phyloP scores from a whole-genome alignment of 2,329 filamentous ascomycete genomes.

The Aspergillus eucalypticola region DNA sequence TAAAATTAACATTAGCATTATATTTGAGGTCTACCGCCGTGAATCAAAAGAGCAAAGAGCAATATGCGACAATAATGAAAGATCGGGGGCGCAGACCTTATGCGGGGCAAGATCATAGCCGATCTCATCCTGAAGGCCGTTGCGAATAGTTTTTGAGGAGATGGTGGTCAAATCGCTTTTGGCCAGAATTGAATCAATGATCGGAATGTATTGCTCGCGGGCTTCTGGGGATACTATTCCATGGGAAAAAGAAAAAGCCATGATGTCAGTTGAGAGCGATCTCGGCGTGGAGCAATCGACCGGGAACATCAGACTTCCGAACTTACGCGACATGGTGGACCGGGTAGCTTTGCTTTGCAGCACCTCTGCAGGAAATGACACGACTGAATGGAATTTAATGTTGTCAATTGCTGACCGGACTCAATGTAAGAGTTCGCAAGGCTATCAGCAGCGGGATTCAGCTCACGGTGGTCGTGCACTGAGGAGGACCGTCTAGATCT shows the following conservation, averaged over 20 bases:
- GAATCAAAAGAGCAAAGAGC: background rate
- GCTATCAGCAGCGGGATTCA: background rate
- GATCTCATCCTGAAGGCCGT: conserved; percentile 61
- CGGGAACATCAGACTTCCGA: conserved; percentile 24
- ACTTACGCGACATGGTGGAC: conserved; percentile 42
- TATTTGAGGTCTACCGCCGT: background rate
- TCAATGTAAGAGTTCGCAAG: background rate
- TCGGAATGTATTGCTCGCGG: conserved; percentile 54
- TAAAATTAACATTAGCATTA: conserved; percentile 18
- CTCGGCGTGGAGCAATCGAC: conserved; percentile 23
- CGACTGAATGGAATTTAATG: conserved; percentile 8
- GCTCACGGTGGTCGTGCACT: conserved; percentile 13
- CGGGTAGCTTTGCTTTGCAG: conserved; percentile 11
- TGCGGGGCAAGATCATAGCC: conserved; percentile 62
- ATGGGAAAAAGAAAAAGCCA: conserved; percentile 11
- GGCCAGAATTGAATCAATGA: conserved; percentile 64
- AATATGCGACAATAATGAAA: conserved; percentile 13
- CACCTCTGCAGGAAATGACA: background rate
- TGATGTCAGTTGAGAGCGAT: conserved; percentile 25
- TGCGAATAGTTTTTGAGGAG: conserved; percentile 66
- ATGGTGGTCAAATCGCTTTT: conserved; percentile 64
- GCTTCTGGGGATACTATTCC: conserved; percentile 51
- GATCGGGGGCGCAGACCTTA: conserved; percentile 52
- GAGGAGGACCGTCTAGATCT: conserved; percentile 22
- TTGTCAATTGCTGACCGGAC: conserved; percentile 13